Conservation (phyloP, 2,329 filamentous ascomycete genomes). For the Aspergillus udagawae region DNA sequence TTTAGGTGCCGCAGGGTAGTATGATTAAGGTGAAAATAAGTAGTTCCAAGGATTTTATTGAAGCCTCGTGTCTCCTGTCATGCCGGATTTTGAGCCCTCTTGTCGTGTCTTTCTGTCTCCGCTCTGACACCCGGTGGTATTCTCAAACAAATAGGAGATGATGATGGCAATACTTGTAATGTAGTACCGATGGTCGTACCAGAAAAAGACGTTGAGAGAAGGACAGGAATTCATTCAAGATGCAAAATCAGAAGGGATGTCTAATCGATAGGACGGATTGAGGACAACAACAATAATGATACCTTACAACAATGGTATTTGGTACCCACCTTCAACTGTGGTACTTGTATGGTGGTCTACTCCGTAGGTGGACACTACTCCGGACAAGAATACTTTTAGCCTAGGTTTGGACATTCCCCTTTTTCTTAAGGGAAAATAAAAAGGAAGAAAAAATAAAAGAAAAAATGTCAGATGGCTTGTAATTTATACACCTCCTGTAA, state of each 20-base stretch:
- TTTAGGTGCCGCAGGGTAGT: background rate
- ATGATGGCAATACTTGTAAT: background rate
- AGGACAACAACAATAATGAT: conserved; percentile 12
- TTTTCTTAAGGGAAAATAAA: background rate
- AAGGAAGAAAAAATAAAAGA: too few species aligned
- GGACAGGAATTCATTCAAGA: conserved; percentile 7
- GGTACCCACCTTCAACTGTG: conserved; percentile 14
- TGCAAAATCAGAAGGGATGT: background rate
- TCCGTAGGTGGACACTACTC: conserved; percentile 4
- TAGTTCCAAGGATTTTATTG: too few species aligned
- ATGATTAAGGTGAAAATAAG: background rate
- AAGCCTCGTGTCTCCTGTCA: background rate
- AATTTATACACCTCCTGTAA: background rate
- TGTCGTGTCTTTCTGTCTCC: background rate
- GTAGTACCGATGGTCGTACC: background rate
- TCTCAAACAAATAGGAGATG: conserved; percentile 3
- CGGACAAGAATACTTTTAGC: background rate
- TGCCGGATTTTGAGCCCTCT: background rate
- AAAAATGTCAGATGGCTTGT: background rate
- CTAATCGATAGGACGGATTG: background rate
- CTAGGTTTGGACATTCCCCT: background rate
- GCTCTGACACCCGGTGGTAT: background rate
- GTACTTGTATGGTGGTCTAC: conserved; percentile 7
- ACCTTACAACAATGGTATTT: conserved; percentile 17
- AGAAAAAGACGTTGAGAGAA: background rate